Conservation (phyloP, 345 rosid genomes). For the Populus euphratica region DNA sequence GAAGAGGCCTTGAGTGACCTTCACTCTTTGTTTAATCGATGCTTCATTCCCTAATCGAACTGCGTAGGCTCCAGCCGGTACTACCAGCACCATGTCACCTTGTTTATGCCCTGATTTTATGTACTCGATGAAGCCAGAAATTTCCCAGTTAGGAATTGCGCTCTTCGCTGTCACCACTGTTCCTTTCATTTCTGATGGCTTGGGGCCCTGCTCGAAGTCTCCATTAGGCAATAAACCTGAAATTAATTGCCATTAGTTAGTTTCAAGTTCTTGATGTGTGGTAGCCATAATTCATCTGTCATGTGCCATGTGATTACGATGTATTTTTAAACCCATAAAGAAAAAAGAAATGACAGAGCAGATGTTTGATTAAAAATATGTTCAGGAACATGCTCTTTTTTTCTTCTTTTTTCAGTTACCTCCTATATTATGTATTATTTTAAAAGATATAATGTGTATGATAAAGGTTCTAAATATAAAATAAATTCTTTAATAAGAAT, state of each 20-base stretch:
- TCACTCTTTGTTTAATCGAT: conserved; percentile 56
- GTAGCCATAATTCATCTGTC: no score
- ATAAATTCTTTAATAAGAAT: no score
- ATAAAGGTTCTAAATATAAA: no score
- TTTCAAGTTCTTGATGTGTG: neutral
- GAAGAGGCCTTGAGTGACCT: conserved; percentile 36
- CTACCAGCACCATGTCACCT: conserved; percentile 78
- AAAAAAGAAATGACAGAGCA: no score
- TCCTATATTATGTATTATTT: no score
- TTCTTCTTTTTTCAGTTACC: no score
- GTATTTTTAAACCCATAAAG: no score
- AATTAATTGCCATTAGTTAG: neutral
- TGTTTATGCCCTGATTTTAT: conserved; percentile 83
- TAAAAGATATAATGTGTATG: no score
- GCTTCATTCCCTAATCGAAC: conserved; percentile 82
- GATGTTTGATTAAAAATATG: no score
- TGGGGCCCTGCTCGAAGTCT: conserved; percentile 70
- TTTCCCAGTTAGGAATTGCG: conserved; percentile 71
- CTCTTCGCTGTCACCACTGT: conserved; percentile 40
- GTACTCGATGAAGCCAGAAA: conserved; percentile 79
- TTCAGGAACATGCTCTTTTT: no score
- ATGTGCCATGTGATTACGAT: no score
- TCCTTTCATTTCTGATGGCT: conserved; percentile 54
- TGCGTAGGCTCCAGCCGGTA: conserved; percentile 66
- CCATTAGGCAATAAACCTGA: conserved; percentile 87